Conservation (phyloP, 2,329 filamentous ascomycete genomes). For the Penicillium sp. region DNA sequence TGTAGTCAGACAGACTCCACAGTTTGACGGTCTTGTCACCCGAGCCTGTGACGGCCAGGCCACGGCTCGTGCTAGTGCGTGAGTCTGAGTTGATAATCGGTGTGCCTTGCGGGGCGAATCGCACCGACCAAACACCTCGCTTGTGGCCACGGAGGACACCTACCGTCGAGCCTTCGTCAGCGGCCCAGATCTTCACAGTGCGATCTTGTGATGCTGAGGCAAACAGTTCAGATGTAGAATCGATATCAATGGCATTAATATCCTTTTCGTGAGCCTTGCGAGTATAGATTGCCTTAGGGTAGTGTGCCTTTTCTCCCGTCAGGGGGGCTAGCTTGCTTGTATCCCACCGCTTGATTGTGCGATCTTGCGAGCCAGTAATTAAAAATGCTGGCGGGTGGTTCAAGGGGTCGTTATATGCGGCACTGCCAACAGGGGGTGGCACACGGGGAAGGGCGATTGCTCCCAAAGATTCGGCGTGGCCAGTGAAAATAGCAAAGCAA, state of each 20-base stretch:
- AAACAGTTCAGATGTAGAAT: conserved; percentile 72
- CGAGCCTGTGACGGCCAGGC: conserved; percentile 82
- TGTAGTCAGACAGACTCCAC: conserved; percentile 91
- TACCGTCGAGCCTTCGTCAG: conserved; percentile 82
- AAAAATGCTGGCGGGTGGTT: conserved; percentile 79
- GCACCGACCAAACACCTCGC: conserved; percentile 92
- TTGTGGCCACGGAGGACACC: conserved; percentile 91
- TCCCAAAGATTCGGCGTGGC: conserved; percentile 90
- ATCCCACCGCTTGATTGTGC: conserved; percentile 93
- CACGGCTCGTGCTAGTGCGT: conserved; percentile 68
- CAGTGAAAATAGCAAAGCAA: conserved; percentile 80
- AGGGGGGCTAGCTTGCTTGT: conserved; percentile 61
- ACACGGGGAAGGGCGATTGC: conserved; percentile 79
- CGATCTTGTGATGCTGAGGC: conserved; percentile 96
- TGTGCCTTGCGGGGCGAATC: conserved; percentile 77
- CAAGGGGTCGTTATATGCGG: conserved; percentile 69
- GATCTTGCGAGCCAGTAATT: conserved; percentile 89
- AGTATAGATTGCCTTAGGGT: conserved; percentile 67
- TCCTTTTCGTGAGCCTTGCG: conserved; percentile 98
- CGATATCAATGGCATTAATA: conserved; percentile 90
- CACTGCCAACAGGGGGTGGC: conserved; percentile 64
- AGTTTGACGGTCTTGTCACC: conserved; percentile 96
- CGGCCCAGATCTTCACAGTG: conserved; percentile 94
- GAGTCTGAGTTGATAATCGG: conserved; percentile 73
- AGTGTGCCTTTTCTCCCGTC: conserved; percentile 30